These are phyloP conservation scores for Ogataea saltuana DNA, from an alignment of 805 yeast genomes.

Conservation along the genomic window DNA sequence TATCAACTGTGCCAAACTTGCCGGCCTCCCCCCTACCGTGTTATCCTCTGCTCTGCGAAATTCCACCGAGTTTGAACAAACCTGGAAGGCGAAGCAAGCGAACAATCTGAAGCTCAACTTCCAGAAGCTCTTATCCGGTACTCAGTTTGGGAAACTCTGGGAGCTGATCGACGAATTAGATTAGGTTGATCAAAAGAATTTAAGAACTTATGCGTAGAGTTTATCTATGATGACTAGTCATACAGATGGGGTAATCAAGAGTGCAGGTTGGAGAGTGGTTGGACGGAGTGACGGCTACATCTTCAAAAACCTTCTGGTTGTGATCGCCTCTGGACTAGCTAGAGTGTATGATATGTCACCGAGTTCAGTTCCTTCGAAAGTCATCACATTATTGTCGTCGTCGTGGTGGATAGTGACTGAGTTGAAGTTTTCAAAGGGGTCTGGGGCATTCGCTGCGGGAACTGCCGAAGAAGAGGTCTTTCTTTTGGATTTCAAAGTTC, in stretches of 20 bases:
- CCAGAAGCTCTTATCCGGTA: neutral
- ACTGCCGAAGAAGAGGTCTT: constrained; percentile 33
- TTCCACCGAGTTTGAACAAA: constrained; percentile 32
- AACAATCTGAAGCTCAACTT: constrained; percentile 12
- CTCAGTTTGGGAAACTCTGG: constrained; percentile 16
- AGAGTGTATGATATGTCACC: constrained; percentile 60
- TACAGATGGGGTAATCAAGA: neutral
- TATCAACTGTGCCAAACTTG: constrained; percentile 78
- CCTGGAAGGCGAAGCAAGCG: constrained; percentile 22
- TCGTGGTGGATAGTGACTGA: constrained; percentile 85
- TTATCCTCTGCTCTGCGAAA: constrained; percentile 45
- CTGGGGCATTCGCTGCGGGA: constrained; percentile 35
- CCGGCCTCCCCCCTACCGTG: constrained; percentile 54
- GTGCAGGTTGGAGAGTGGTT: neutral
- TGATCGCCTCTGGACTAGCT: constrained; percentile 39
- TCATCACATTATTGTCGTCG: constrained; percentile 46
- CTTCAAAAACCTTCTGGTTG: constrained; percentile 31
- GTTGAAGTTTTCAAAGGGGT: constrained; percentile 83
- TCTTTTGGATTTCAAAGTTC: constrained; percentile 43
- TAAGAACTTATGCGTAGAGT: constrained; percentile 1
- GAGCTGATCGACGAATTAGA: constrained; percentile 26
- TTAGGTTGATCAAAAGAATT: neutral
- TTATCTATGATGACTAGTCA: neutral
- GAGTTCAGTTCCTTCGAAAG: constrained; percentile 48
- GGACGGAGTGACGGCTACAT: constrained; percentile 21